A percentile compares a stretch with the other conserved stretches of the same genome.
These are phyloP conservation scores for Erysimum cheiri DNA, from an alignment of 441 rosid genomes.

Conservation along the genomic window DNA sequence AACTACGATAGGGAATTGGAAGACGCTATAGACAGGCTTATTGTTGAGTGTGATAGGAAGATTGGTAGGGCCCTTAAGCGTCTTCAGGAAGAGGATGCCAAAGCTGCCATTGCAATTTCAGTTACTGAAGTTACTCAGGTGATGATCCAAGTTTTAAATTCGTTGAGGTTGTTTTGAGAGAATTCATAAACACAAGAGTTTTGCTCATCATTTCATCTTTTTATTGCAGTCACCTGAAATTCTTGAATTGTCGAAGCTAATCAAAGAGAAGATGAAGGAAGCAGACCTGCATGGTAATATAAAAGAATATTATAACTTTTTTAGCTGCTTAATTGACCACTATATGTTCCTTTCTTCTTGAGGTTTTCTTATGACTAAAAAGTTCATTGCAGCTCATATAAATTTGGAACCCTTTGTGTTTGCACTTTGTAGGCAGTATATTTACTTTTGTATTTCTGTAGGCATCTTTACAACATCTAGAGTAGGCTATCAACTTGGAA, in stretches of 20 bases:
- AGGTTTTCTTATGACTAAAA: conserved; percentile 10
- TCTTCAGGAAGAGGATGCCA: conserved; percentile 97
- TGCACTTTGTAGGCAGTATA: not conserved
- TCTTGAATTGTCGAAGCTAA: conserved; percentile 81
- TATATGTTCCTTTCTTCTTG: not conserved
- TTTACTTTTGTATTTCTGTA: not conserved
- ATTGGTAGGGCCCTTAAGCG: conserved; percentile 97
- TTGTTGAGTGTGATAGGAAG: conserved; percentile 97
- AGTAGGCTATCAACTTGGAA: conserved; percentile 30
- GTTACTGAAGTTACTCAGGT: conserved; percentile 99
- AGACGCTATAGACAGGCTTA: conserved; percentile 93
- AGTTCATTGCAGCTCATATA: conserved; percentile 10
- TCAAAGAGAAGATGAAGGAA: conserved; percentile 93
- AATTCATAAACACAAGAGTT: not conserved
- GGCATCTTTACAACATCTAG: not conserved
- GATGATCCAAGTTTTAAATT: conserved; percentile 11
- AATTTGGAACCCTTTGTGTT: conserved; percentile 1
- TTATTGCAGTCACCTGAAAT: conserved; percentile 75
- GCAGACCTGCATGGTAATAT: conserved; percentile 81
- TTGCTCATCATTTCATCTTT: conserved; percentile 14
- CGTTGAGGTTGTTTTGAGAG: not conserved
- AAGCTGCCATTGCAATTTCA: conserved; percentile 98
- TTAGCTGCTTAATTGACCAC: not conserved
- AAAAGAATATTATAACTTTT: not conserved
- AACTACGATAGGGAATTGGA: conserved; percentile 94